phyloP scores from a whole-genome alignment of 1,139 yeast species.

The Debaryomyces udenii region DNA sequence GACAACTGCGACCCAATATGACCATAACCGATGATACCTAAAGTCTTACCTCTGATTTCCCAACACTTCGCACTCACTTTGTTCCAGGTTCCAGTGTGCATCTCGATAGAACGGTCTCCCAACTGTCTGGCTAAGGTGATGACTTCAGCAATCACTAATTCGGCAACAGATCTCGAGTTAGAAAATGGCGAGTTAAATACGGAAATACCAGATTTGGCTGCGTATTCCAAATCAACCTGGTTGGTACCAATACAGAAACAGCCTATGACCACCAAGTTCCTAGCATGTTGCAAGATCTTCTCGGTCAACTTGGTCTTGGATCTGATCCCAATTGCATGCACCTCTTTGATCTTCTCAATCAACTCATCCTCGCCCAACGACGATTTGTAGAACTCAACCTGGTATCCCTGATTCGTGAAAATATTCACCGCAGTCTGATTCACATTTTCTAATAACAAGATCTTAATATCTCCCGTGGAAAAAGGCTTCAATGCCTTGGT shows the following conservation, averaged over 20 bases:
- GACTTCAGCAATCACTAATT: slow-evolving; percentile 93
- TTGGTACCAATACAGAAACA: slow-evolving; percentile 99
- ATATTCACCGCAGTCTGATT: slow-evolving; percentile 89
- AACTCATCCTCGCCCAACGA: slow-evolving; percentile 91
- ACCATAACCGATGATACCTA: slow-evolving; percentile 97
- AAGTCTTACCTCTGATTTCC: slow-evolving; percentile 98
- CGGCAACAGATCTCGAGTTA: slow-evolving; percentile 98
- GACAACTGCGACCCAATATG: slow-evolving; percentile 98
- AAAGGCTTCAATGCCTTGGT: slow-evolving; percentile 82
- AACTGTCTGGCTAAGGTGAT: slow-evolving; percentile 93
- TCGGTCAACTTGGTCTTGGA: slow-evolving; percentile 90
- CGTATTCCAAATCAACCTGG: slow-evolving; percentile 91
- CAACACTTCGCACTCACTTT: slow-evolving; percentile 94
- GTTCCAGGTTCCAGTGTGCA: slow-evolving; percentile 98
- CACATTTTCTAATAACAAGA: slow-evolving; percentile 87
- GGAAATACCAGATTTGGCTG: slow-evolving; percentile 92
- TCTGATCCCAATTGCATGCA: slow-evolving; percentile 97
- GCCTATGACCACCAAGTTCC: slow-evolving; percentile 87
- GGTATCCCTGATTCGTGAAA: slow-evolving; percentile 89
- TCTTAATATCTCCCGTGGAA: slow-evolving; percentile 89
- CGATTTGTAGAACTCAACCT: slow-evolving; percentile 90
- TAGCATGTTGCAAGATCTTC: slow-evolving; percentile 79
- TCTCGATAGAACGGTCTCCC: slow-evolving; percentile 94
- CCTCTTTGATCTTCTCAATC: slow-evolving; percentile 89
- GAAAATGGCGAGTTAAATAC: slow-evolving; percentile 99